Evolutionary conservation across 768 basidiomycete species (phyloP), one percentile per base, ranked within the genome.

Genomic region (Pleurotus pulmonarius): DNA sequence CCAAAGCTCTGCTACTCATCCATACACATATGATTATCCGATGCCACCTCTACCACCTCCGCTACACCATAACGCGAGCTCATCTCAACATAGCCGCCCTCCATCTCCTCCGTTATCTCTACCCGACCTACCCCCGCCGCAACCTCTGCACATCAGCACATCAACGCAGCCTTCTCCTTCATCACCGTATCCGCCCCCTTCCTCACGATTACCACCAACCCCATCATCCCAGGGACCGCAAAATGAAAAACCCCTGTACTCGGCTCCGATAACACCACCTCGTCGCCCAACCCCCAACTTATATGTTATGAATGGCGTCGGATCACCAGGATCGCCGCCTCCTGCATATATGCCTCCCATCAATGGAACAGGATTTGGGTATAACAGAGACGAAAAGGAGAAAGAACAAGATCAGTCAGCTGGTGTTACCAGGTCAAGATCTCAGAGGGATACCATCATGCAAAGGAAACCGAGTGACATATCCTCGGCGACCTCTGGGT

Each of bases 211-310:
- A 8, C 18, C 45, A 8, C 54, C 57, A 4, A 56, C 41, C 22
- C 46, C 52, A 25, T 22, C 46, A 20, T 44, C 43, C 2, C 15
- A 9, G 9, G 16, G 3, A 20, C 5, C 45, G 13, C 48, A 22
- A n/a, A 24, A 63, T 58, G 59, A 80, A 4, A 79, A 80, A 5
- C 81, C 81, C 0, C 79, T 34, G 29, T 34, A 34, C 29, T 11
- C 81, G 3, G 78, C 81, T 2, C 81, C 82, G 43, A 65, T 61
- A 46, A 53, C 47, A 46, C 55, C 58, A 39, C 52, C 40, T 38
- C 47, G 18, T 25, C 75, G 69, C 0, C 65, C 66, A 37, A 25
- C 49, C 4, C 20, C 51, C 24, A 38, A n/a, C 22, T 20, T 41
- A 18, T 40, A 53, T 29, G 39, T 40, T 16, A 41, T 39, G 37